These are phyloP conservation scores for Fusarium temperatum DNA, from an alignment of 2,329 filamentous ascomycete genomes.

Conservation along the genomic window DNA sequence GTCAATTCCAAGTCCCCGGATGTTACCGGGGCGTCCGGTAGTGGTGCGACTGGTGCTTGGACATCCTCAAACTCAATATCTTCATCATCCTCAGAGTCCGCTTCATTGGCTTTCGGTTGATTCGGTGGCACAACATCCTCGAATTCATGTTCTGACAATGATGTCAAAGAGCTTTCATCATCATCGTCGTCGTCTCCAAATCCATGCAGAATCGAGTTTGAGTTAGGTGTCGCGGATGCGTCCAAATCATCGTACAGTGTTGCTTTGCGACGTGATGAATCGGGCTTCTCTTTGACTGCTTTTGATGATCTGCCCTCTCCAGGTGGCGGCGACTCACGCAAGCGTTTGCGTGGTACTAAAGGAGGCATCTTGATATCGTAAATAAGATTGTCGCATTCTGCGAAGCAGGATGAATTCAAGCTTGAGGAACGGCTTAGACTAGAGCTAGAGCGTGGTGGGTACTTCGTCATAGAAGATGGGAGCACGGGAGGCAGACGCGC, in stretches of 20 bases:
- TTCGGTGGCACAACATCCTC: constrained; percentile 54
- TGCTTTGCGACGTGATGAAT: constrained; percentile 54
- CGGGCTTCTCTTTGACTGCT: constrained; percentile 30
- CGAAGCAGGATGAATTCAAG: neutral
- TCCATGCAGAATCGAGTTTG: constrained; percentile 53
- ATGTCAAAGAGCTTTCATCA: constrained; percentile 59
- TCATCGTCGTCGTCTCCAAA: constrained; percentile 53
- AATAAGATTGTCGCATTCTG: constrained; percentile 23
- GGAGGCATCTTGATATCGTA: constrained; percentile 68
- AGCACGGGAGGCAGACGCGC: neutral
- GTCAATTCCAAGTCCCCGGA: constrained; percentile 79
- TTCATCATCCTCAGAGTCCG: constrained; percentile 47
- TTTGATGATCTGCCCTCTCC: constrained; percentile 43
- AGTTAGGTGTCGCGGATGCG: constrained; percentile 55
- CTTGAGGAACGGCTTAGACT: neutral
- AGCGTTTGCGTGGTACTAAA: constrained; percentile 71
- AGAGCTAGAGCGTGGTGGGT: neutral
- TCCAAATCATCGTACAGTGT: constrained; percentile 71
- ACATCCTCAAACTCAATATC: constrained; percentile 70
- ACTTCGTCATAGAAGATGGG: constrained; percentile 26
- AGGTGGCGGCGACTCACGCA: constrained; percentile 57
- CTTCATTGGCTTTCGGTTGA: constrained; percentile 47
- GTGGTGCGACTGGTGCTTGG: constrained; percentile 67
- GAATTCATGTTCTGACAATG: constrained; percentile 67
- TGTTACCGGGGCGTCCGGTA: constrained; percentile 57